phyloP scores from a whole-genome alignment of 2,329 filamentous ascomycete genomes.

The Penicillium hesseltinei region DNA sequence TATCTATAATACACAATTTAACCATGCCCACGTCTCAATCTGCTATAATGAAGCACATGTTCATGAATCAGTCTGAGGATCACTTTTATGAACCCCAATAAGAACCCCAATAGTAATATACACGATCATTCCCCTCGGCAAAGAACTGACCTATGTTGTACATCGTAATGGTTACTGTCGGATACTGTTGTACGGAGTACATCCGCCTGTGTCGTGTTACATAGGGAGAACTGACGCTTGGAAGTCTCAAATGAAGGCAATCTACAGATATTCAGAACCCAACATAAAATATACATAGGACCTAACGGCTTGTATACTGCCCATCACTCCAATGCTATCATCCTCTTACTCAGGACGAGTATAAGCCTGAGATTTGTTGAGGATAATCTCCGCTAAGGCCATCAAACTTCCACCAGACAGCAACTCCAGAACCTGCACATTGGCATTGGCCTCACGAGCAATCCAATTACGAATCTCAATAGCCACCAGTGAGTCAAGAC shows the following conservation, averaged over 20 bases:
- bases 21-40: background rate
- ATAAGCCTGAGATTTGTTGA: constrained; percentile 23
- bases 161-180: background rate
- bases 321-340: background rate
- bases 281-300: background rate
- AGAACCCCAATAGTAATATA: constrained; percentile 41
- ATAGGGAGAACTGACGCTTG: background rate
- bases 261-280: background rate
- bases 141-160: background rate
- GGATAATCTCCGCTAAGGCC: constrained; percentile 25
- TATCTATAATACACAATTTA: background rate
- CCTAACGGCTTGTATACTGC: constrained; percentile 5
- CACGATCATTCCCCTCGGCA: constrained; percentile 34
- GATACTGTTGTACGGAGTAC: background rate
- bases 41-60: background rate
- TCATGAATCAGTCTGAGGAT: background rate
- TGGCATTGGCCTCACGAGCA: constrained; percentile 29
- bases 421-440: constrained; percentile 32
- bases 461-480: constrained; percentile 29
- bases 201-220: background rate
- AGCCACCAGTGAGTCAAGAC: constrained; percentile 24
- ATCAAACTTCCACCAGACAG: constrained; percentile 26
- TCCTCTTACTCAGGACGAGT: background rate
- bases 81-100: constrained; percentile 34
- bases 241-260: background rate